Base-by-base conservation (phyloP, 768 basidiomycete species). In the Amanita subjunquillea region DNA sequence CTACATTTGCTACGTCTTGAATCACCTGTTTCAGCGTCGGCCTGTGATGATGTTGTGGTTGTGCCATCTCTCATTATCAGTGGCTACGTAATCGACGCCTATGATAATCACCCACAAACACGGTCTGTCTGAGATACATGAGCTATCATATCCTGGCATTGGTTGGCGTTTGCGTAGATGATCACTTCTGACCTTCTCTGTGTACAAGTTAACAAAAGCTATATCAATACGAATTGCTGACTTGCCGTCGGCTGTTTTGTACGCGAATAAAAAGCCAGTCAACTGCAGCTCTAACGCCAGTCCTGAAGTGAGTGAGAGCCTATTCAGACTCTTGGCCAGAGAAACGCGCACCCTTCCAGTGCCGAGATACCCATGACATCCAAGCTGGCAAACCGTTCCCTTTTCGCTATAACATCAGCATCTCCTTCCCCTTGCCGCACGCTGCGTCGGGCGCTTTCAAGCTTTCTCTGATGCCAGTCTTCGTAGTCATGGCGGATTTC, bases 211-310 rank as follows among this genome's bases (percentile, higher is more conserved):
- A 36, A 39, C 10, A 32, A 58, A 57, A n/a, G 56, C 56, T 32
- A 30, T 43, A 44, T 36, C 34, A 32, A 15, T 30, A 29, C 17
- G 47, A 12, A 32, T 36, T 15, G 3, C 25, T 13, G 22, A 55
- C 65, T 36, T 54, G 83, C 85, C 81, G 79, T 57, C 87, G 72
- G 57, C 89, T 91, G 58, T 92, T 93, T 68, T 95, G 91, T 4
- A 96, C 93, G 0, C 93, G 78, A 51, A 94, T 81, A 63, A 95
- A 95, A 25, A 98, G 63, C 94, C 94, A 98, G 62, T 96, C 88
- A 2, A 96, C 88, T 0, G 89, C 92, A 47, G 87, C 87, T 51
- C 86, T 78, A 13, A 95, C 84, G 1, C 94, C 93, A 29, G 89
- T 90, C 40, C 93, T 96, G 58, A 8, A 47, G 48, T 40, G 5